Evolutionary conservation across 352 stramenopile species (phyloP).

Genomic region (Achlya hypogyna): DNA sequence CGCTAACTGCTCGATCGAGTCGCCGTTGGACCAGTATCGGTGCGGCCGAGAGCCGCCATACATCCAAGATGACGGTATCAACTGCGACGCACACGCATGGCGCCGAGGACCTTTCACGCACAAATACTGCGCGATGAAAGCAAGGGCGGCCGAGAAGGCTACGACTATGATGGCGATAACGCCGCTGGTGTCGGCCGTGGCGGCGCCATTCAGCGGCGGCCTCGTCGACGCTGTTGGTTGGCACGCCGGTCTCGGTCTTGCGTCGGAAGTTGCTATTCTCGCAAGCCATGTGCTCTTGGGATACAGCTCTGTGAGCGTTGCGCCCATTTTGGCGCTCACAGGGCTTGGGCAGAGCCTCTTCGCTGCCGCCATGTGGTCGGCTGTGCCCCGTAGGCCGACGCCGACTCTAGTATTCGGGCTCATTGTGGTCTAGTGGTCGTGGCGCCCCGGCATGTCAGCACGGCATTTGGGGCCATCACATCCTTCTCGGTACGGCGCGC

Average conservation of each 20-base stretch:
- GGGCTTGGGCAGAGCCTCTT: background rate
- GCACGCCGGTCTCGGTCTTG: background rate
- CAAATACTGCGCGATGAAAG: conserved; percentile 8
- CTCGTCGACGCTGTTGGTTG: background rate
- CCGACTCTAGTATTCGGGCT: background rate
- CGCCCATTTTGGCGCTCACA: background rate
- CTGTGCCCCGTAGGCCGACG: background rate
- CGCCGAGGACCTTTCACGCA: background rate
- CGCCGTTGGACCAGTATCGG: conserved; percentile 4
- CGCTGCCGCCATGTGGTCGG: background rate
- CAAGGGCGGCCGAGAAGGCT: background rate
- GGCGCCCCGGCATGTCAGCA: background rate
- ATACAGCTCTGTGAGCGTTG: background rate
- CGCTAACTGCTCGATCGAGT: conserved; percentile 6
- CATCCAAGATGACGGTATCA: conserved; percentile 10
- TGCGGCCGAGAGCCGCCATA: conserved; percentile 8
- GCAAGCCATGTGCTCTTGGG: background rate
- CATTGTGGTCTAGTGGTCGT: background rate
- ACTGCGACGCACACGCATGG: conserved; percentile 13
- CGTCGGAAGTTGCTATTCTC: background rate
- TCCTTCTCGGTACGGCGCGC: background rate
- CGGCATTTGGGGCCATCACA: background rate
- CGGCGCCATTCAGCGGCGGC: conserved; percentile 4
- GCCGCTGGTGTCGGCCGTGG: conserved; percentile 1
- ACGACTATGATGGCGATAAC: background rate